Evolutionary conservation across 2,329 filamentous ascomycete genomes (phyloP), one percentile per base, ranked within the genome.

Genomic region (Capronia epimyces): DNA sequence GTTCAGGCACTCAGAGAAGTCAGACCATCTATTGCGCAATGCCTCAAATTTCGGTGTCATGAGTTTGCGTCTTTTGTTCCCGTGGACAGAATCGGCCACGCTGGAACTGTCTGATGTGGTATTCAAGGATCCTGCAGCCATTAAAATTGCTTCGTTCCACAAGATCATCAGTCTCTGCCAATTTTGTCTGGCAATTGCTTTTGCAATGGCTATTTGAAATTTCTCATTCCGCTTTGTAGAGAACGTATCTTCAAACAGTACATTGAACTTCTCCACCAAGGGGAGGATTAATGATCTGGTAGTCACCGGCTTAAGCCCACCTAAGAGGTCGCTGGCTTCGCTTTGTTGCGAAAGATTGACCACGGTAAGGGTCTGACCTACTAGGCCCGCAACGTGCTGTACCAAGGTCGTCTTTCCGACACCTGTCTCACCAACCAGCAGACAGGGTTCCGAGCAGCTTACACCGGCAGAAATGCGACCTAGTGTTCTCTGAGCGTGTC

Each of bases 331-430:
- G n/a, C 90, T 87, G 34, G 87, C 90, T 69, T 99, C 94, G 64
- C 90, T 97, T 67, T 99, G 94, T 66, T 98, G 94, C 0, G 93
- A 98, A 65, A 99, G 69, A 65, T 99, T 99, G 64, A 98, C 89
- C 2, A 90, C 88, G 0, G 89, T 86, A 10, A 99, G 78, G 62
- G 88, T 94, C 64, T 89, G 86, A 1, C 90, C 88, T 22, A 96
- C 77, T 2, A 85, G 79, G 51, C 86, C 83, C 0, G 93, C 89
- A 49, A 99, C 75, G 65, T 96, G 89, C 67, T 99, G 93, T 12
- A 98, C 84, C 21, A 93, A 87, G 0, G 93, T 95, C 0, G 93
- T 99, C 71, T 99, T 99, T 62, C 93, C 93, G 44, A 95, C 96
- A 73, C 93, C 93, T 6, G 93, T 99, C 72, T 99, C 93, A 65